Percentiles rank a stretch among this genome's conserved stretches.
Conservation (phyloP, 495 filamentous ascomycete species). For the Lasiosphaeria ovina region DNA sequence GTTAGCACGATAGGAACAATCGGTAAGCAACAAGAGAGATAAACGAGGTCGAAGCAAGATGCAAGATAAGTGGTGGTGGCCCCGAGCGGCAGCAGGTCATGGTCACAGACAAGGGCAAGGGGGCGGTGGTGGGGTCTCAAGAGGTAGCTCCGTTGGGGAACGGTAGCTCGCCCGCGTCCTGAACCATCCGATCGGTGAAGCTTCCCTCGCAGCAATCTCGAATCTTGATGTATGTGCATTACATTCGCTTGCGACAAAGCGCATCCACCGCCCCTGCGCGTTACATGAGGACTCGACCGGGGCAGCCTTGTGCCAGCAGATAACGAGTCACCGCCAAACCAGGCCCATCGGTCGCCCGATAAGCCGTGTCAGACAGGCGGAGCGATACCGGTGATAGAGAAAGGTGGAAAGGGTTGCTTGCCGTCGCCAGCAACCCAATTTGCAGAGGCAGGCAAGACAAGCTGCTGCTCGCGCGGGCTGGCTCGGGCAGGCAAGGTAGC, state of each 20-base stretch:
- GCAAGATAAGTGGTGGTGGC: slow-evolving; percentile 24
- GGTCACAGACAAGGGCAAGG: not conserved
- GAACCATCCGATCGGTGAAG: slow-evolving; percentile 9
- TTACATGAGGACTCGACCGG: slow-evolving; percentile 15
- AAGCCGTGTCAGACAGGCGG: slow-evolving; percentile 16
- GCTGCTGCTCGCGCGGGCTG: too few relatives aligned
- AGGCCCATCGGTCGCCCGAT: slow-evolving; percentile 18
- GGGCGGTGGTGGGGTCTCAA: slow-evolving; percentile 4
- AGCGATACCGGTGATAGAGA: slow-evolving; percentile 14
- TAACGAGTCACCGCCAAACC: slow-evolving; percentile 24
- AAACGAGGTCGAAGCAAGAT: slow-evolving; percentile 9
- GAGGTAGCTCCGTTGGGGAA: too few relatives aligned
- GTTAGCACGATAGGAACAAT: slow-evolving; percentile 17
- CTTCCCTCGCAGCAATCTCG: slow-evolving; percentile 14
- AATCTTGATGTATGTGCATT: slow-evolving; percentile 4
- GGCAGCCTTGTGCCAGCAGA: slow-evolving; percentile 19
- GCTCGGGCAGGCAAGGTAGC: not conserved
- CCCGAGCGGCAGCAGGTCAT: not conserved
- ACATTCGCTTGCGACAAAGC: slow-evolving; percentile 4
- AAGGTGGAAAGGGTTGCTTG: not conserved
- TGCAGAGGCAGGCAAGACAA: too few relatives aligned
- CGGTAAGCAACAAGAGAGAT: slow-evolving; percentile 23
- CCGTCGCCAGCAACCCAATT: not conserved
- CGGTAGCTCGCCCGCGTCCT: not conserved
- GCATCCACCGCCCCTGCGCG: slow-evolving; percentile 6